Conservation (phyloP, 345 rosid species). For the Hibiscus syriacus region DNA sequence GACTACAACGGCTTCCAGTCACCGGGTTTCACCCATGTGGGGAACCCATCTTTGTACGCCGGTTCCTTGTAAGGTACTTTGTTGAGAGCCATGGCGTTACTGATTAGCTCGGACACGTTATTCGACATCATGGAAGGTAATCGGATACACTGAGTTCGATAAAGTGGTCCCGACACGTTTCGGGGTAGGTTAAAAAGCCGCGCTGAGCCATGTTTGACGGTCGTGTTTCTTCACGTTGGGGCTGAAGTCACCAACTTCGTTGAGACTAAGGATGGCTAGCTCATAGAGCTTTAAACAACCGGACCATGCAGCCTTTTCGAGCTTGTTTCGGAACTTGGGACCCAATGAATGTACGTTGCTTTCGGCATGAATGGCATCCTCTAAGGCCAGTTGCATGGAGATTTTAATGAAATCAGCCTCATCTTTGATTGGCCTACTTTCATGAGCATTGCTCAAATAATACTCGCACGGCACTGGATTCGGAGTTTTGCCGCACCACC, state of each 20-base stretch:
- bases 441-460: slow-evolving; percentile 31
- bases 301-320: slow-evolving; percentile 61
- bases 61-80: slow-evolving; percentile 44
- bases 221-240: slow-evolving; percentile 51
- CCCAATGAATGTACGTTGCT: slow-evolving; percentile 33
- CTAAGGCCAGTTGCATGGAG: slow-evolving; percentile 45
- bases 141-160: slow-evolving; percentile 58
- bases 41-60: slow-evolving; percentile 44
- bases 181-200: slow-evolving; percentile 82
- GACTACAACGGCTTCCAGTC: slow-evolving; percentile 71
- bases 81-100: slow-evolving; percentile 66
- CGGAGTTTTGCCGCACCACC: slow-evolving; percentile 63
- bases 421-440: slow-evolving; percentile 17
- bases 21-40: slow-evolving; percentile 66
- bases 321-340: slow-evolving; percentile 40
- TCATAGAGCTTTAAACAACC: slow-evolving; percentile 59
- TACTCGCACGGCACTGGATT: slow-evolving; percentile 62
- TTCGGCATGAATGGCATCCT: slow-evolving; percentile 43
- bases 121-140: slow-evolving; percentile 53
- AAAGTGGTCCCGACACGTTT: slow-evolving; percentile 66
- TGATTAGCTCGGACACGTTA: slow-evolving; percentile 58
- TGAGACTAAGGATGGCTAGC: slow-evolving; percentile 37
- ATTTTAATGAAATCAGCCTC: slow-evolving; percentile 39
- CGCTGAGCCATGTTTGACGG: slow-evolving; percentile 84
- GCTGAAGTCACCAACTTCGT: slow-evolving; percentile 36